Percentiles rank a stretch among this genome's conserved stretches.
phyloP scores from a whole-genome alignment of 2,329 filamentous ascomycete species.

The Hymenoscyphus fructigenus region DNA sequence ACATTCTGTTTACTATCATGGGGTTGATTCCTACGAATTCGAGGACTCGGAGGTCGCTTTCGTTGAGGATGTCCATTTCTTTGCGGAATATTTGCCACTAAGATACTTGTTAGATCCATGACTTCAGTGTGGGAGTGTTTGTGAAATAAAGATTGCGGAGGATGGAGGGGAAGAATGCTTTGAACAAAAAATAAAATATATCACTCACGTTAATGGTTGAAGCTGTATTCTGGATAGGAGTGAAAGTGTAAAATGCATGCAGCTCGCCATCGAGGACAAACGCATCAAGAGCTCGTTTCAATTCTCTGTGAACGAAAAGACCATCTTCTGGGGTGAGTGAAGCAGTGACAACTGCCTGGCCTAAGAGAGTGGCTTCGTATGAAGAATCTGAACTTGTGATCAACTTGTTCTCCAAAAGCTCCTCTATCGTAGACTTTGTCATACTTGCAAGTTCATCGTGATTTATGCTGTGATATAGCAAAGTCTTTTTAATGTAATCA shows the following conservation, averaged over 20 bases:
- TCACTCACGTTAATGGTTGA: conserved; percentile 51
- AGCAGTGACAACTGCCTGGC: conserved; percentile 70
- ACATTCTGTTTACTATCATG: conserved; percentile 61
- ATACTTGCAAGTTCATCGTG: conserved; percentile 49
- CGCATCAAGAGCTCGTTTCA: conserved; percentile 63
- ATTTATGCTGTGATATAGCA: conserved; percentile 60
- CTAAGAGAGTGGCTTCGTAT: conserved; percentile 63
- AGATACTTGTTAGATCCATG: background rate
- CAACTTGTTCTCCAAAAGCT: conserved; percentile 56
- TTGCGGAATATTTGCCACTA: conserved; percentile 69
- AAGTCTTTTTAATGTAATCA: conserved; percentile 67
- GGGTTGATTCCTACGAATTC: conserved; percentile 68
- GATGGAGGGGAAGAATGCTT: too few relatives aligned
- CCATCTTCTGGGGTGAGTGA: conserved; percentile 74
- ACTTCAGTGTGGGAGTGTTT: background rate
- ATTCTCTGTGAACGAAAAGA: conserved; percentile 68
- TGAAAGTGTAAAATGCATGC: conserved; percentile 77
- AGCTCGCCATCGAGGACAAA: conserved; percentile 82
- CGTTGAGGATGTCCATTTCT: conserved; percentile 68
- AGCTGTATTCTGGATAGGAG: conserved; percentile 62
- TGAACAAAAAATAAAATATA: background rate
- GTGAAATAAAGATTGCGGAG: background rate
- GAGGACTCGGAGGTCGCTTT: conserved; percentile 69
- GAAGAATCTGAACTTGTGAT: conserved; percentile 51
- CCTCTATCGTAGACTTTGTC: conserved; percentile 58